Conservation (phyloP, 345 rosid genomes). For the Streptanthus diversifolius region DNA sequence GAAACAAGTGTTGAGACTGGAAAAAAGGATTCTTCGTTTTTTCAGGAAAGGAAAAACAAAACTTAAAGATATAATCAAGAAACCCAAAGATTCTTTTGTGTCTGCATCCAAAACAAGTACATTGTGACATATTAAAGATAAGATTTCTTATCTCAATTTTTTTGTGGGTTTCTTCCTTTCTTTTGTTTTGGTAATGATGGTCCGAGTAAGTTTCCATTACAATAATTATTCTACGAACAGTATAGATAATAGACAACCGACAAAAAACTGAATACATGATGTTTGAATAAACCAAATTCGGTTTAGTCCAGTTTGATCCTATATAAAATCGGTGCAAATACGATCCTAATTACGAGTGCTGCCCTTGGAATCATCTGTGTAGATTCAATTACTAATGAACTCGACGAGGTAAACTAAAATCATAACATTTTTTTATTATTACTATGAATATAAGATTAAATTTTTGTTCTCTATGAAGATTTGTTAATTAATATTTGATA, state of each 20-base stretch:
- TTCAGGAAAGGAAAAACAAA: background rate
- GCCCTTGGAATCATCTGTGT: conserved; percentile 54
- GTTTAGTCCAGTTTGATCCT: background rate
- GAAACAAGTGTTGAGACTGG: conserved; percentile 29
- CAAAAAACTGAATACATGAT: background rate
- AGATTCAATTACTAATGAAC: conserved; percentile 41
- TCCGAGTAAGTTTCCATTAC: background rate
- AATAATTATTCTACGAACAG: background rate
- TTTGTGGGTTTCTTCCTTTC: conserved; percentile 13
- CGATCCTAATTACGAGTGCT: conserved; percentile 43
- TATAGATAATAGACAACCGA: background rate
- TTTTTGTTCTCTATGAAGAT: background rate
- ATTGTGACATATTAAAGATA: conserved; percentile 30
- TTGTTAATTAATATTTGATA: background rate
- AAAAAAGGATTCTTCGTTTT: conserved; percentile 23
- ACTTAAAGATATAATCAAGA: conserved; percentile 1
- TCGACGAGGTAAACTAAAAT: conserved; percentile 17
- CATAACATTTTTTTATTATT: background rate
- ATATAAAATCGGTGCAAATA: conserved; percentile 39
- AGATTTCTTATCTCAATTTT: conserved; percentile 26
- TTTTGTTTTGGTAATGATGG: background rate
- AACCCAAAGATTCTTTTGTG: conserved; percentile 24
- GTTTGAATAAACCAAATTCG: background rate
- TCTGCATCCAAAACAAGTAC: conserved; percentile 29
- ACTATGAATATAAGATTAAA: background rate